Conservation (phyloP, 2,329 filamentous ascomycete species). For the Sodiomyces alkalinus region DNA sequence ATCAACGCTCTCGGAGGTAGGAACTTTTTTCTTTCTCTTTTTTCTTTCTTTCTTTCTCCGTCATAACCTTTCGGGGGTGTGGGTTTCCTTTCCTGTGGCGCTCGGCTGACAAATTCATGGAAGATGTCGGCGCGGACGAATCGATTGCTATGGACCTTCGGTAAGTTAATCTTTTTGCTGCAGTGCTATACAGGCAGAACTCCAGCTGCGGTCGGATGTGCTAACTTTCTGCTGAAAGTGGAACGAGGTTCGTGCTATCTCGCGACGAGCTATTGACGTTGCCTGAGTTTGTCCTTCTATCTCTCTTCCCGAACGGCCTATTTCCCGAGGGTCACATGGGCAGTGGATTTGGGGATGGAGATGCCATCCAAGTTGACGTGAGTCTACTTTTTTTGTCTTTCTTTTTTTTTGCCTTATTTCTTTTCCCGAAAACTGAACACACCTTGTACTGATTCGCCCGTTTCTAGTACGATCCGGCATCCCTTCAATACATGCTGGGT, state of each 20-base stretch:
- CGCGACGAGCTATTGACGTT: conserved; percentile 89
- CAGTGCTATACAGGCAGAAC: too few relatives aligned
- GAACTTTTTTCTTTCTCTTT: conserved; percentile 8
- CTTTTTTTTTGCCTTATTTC: background rate
- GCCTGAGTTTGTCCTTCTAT: conserved; percentile 91
- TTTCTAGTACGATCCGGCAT: conserved; percentile 82
- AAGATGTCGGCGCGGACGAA: conserved; percentile 80
- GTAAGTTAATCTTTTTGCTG: conserved; percentile 33
- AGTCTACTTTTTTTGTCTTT: conserved; percentile 26
- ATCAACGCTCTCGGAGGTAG: conserved; percentile 79
- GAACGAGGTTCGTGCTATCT: conserved; percentile 84
- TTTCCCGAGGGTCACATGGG: conserved; percentile 95
- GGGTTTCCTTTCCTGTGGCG: background rate
- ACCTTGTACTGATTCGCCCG: conserved; percentile 3
- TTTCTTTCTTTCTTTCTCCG: background rate
- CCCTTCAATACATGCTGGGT: conserved; percentile 96
- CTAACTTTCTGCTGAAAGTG: conserved; percentile 35
- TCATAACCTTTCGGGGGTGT: background rate
- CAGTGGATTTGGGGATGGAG: conserved; percentile 70
- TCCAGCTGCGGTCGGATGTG: too few relatives aligned
- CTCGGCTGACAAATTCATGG: background rate
- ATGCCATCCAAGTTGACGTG: conserved; percentile 96
- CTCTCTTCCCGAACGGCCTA: conserved; percentile 96
- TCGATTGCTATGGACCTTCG: conserved; percentile 89
- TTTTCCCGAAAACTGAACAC: background rate